Base-by-base conservation (phyloP, 176 grass and related monocot genomes). In the Avena sativa region DNA sequence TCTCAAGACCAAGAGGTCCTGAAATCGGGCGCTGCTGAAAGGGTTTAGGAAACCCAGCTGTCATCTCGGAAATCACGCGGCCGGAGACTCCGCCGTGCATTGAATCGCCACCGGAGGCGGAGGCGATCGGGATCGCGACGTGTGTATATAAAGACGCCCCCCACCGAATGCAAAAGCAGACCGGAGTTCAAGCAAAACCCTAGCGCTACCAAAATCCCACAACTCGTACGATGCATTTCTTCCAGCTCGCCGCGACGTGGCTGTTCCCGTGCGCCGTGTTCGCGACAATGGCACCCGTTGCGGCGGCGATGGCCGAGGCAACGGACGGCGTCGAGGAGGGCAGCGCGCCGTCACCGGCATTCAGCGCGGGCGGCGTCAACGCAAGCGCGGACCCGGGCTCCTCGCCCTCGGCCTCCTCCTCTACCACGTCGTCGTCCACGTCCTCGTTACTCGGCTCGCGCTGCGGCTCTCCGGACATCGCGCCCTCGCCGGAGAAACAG, bases 221-320 rank as follows among this genome's bases (percentile, higher is more conserved):
- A 19, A 5, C 1, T 32, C 12, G 34, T 9, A 8, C 60, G 20
- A 90, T 86, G 79, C 46, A 78, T 4, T 21, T 79, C 19, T 17
- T 84, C 43, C 64, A 84, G 26, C 4, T 88, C 74, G 19, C 83
- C 6, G 14, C 30, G 64, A 30, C 87, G 2, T 90, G 89, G 84
- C 47, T 90, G 63, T 83, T 83, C 79, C 44, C 84, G 30, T 52
- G 57, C 69, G 34, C 52, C 38, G 51, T 81, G 38, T 66, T 60
- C 70, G 52, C 79, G 8, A 43, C 71, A 4, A 25, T 32, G 48
- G 51, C 21, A 36, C 20, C 12, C 32, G 3, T 51, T 14, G 5
- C 20, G 17, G 1, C 8, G 58, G 46, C 36, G 68, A 0, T 13
- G 4, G 14, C 32, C 1, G 10, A n/a, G 7, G 26, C 75, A 32